Conservation (phyloP, 1,284 basidiomycete species). For the Golubevia sp. region DNA sequence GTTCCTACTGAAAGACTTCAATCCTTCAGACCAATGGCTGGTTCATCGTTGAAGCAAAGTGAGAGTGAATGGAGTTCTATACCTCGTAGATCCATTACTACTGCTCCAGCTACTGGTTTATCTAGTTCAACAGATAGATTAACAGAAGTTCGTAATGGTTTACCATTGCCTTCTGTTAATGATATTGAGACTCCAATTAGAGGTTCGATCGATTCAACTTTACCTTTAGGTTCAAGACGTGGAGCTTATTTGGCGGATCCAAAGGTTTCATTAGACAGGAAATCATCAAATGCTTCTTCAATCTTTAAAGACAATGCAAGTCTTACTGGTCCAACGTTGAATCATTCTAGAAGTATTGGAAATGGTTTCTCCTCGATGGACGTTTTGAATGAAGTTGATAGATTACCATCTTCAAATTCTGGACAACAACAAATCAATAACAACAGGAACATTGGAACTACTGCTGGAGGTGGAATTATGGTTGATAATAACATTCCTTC, state of each 20-base stretch:
- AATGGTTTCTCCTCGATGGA: conserved; percentile 35
- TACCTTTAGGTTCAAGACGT: too few species aligned
- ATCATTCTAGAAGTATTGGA: conserved; percentile 23
- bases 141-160: too few species aligned
- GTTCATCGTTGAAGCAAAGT: background rate
- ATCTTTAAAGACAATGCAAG: conserved; percentile 10
- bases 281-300: conserved; percentile 8
- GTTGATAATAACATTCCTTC: conserved; percentile 12
- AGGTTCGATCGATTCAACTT: background rate
- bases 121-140: too few species aligned
- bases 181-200: background rate
- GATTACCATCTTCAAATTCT: conserved; percentile 23
- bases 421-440: conserved; percentile 11
- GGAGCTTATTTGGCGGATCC: background rate
- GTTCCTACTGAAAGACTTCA: background rate
- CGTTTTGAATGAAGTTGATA: conserved; percentile 27
- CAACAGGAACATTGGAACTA: conserved; percentile 30
- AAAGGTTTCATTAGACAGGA: conserved; percentile 9
- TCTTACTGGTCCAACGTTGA: conserved; percentile 14
- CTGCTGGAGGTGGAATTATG: conserved; percentile 29
- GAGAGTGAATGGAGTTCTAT: background rate
- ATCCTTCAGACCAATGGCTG: background rate
- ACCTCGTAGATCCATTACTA: background rate
- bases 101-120: background rate
- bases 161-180: background rate